Evolutionary conservation across 208 protist species (phyloP).

Genomic region (Phytomonas sp.): DNA sequence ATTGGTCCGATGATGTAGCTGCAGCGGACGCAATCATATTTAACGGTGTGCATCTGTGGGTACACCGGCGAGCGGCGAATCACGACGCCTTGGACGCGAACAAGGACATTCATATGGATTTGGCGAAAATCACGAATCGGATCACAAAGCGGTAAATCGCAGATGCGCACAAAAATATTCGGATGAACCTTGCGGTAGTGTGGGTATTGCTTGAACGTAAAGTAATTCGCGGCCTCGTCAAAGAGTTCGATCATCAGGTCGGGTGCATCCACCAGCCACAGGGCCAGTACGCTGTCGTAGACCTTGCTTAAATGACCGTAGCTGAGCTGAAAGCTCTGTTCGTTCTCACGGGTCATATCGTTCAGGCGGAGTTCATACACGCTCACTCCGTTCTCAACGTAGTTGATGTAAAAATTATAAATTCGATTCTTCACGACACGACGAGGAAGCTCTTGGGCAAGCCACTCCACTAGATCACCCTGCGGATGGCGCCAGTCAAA

Average conservation of each 20-base stretch:
- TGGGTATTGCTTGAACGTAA: conserved; percentile 86
- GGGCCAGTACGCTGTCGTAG: conserved; percentile 87
- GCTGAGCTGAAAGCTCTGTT: conserved; percentile 90
- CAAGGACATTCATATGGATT: conserved; percentile 96
- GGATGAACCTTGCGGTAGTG: conserved; percentile 91
- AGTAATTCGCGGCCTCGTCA: conserved; percentile 93
- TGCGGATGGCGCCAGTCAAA: conserved; percentile 88
- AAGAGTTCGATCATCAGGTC: conserved; percentile 96
- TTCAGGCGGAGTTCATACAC: conserved; percentile 81
- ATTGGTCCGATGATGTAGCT: conserved; percentile 89
- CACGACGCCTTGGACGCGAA: conserved; percentile 97
- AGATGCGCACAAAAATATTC: conserved; percentile 95
- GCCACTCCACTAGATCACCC: conserved; percentile 82
- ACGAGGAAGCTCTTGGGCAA: conserved; percentile 82
- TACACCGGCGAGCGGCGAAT: conserved; percentile 97
- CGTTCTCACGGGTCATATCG: conserved; percentile 89
- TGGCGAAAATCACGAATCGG: conserved; percentile 97
- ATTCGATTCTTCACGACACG: conserved; percentile 86
- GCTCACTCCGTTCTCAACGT: conserved; percentile 61
- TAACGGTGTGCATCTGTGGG: conserved; percentile 96
- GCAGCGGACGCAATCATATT: conserved; percentile 96
- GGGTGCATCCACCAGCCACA: conserved; percentile 96
- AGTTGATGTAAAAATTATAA: conserved; percentile 90
- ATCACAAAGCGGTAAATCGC: conserved; percentile 94
- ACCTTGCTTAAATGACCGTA: conserved; percentile 90